Conservation (phyloP, 768 basidiomycete genomes). For the Lanmaoa rubissima region DNA sequence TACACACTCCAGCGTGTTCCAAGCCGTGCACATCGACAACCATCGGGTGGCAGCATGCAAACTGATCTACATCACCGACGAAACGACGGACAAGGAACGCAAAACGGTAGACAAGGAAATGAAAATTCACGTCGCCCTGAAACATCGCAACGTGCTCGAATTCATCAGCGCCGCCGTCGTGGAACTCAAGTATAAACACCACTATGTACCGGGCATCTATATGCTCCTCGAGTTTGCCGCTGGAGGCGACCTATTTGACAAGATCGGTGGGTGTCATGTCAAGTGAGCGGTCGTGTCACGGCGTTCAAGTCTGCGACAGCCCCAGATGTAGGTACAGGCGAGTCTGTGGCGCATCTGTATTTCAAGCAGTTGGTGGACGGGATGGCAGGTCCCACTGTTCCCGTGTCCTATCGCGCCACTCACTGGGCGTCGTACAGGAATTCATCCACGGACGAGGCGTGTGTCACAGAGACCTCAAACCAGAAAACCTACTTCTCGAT, state of each 20-base stretch:
- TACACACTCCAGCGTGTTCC: slow-evolving; percentile 62
- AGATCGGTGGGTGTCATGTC: slow-evolving; percentile 70
- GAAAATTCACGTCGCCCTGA: slow-evolving; percentile 77
- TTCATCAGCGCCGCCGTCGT: slow-evolving; percentile 79
- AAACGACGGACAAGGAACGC: slow-evolving; percentile 65
- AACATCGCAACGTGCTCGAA: slow-evolving; percentile 78
- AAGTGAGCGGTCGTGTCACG: not conserved
- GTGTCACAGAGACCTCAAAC: slow-evolving; percentile 95
- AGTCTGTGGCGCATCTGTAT: slow-evolving; percentile 87
- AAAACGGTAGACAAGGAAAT: slow-evolving; percentile 92
- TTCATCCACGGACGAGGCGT: slow-evolving; percentile 90
- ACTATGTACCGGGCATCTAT: slow-evolving; percentile 81
- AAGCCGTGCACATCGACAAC: slow-evolving; percentile 66
- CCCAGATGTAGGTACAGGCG: slow-evolving; percentile 83
- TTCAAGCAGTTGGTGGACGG: slow-evolving; percentile 84
- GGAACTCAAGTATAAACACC: slow-evolving; percentile 53
- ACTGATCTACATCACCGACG: slow-evolving; percentile 60
- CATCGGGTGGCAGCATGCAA: slow-evolving; percentile 86
- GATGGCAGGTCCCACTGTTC: slow-evolving; percentile 50
- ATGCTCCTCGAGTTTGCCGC: slow-evolving; percentile 91
- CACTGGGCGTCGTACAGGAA: slow-evolving; percentile 40
- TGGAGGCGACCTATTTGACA: slow-evolving; percentile 97
- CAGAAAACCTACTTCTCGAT: slow-evolving; percentile 90
- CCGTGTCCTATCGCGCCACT: not conserved
- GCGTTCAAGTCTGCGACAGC: slow-evolving; percentile 43